phyloP scores from a whole-genome alignment of 2,329 filamentous ascomycete species.

The Botrytis pseudocinerea region DNA sequence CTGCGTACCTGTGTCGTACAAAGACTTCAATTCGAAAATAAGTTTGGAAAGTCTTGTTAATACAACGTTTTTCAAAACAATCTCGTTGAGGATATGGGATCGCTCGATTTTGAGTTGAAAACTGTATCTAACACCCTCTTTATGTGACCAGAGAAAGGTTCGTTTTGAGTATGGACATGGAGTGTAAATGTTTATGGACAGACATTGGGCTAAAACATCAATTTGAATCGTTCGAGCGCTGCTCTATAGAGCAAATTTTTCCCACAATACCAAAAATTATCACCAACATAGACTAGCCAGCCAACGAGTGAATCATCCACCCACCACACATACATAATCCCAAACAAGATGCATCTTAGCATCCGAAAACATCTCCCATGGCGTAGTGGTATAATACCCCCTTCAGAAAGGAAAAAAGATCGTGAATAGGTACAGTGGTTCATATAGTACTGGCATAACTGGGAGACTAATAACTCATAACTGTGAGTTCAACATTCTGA shows the following conservation, averaged over 20 bases:
- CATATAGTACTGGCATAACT: background rate
- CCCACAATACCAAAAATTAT: background rate
- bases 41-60: background rate
- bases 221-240: background rate
- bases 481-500: background rate
- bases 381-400: background rate
- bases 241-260: background rate
- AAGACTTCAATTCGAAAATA: background rate
- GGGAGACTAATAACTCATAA: background rate
- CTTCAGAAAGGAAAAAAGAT: background rate
- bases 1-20: constrained; percentile 24
- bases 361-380: background rate
- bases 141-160: no score
- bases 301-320: background rate
- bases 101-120: background rate
- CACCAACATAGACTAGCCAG: background rate
- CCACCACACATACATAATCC: background rate
- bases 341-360: background rate
- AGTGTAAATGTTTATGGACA: background rate
- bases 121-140: background rate
- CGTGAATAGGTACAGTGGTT: background rate
- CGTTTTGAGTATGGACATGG: no score
- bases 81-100: background rate
- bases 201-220: background rate
- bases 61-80: background rate